phyloP scores from a whole-genome alignment of 2,329 filamentous ascomycete species.

The Aureobasidium musti region DNA sequence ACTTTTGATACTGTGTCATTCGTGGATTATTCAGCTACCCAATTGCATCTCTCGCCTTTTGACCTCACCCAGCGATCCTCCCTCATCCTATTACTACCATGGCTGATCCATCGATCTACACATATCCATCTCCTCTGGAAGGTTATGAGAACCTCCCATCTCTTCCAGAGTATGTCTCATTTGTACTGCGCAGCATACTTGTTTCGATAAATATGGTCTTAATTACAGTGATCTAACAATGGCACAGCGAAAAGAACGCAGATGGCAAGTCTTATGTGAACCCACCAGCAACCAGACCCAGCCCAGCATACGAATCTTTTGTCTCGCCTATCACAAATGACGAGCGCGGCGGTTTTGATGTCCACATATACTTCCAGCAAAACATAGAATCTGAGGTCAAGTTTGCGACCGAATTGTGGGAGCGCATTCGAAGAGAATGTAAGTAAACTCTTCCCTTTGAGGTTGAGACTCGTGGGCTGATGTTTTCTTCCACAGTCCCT shows the following conservation, averaged over 20 bases:
- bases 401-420: slow-evolving; percentile 72
- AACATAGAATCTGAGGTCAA: slow-evolving; percentile 61
- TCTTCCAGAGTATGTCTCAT: slow-evolving; percentile 45
- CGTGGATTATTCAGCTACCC: background rate
- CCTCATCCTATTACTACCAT: slow-evolving; percentile 39
- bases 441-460: slow-evolving; percentile 36
- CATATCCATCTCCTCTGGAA: slow-evolving; percentile 57
- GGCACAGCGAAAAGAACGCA: slow-evolving; percentile 58
- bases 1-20: too few relatives aligned
- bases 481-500: slow-evolving; percentile 60
- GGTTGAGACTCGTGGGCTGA: background rate
- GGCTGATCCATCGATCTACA: slow-evolving; percentile 55
- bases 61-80: too few relatives aligned
- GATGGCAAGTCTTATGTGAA: slow-evolving; percentile 81
- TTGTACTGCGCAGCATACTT: background rate
- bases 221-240: background rate
- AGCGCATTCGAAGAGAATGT: slow-evolving; percentile 80
- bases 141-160: slow-evolving; percentile 54
- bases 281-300: slow-evolving; percentile 58
- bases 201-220: background rate
- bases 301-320: slow-evolving; percentile 71
- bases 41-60: background rate
- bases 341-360: slow-evolving; percentile 72
- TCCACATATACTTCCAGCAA: slow-evolving; percentile 80
- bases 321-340: slow-evolving; percentile 66